Base-by-base conservation (phyloP, 257 asterid species). In the Voacanga thouarsii region DNA sequence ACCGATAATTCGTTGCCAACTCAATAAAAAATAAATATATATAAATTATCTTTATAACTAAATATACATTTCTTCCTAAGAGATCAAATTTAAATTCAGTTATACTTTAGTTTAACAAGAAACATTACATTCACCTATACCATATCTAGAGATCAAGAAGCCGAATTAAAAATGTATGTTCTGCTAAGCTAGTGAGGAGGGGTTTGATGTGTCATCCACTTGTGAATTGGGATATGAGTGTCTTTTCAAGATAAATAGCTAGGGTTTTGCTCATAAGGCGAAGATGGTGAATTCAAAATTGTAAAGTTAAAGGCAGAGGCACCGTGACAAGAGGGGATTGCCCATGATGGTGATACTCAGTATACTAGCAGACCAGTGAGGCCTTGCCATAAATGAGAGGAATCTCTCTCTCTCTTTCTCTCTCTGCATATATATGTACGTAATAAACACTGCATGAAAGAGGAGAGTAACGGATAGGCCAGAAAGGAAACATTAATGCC, bases 311-410 rank as follows among this genome's bases (percentile, higher is more conserved):
- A 49, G 26, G 33, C 66, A 50, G 49, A 75, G 47, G 53, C 23
- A 66, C 23, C 26, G 74, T 19, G 77, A 12, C 65, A 45, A 55
- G 72, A 70, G 24, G 37, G 81, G 57, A 78, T 51, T 63, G 85
- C 79, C 83, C 77, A 30, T 74, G 84, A 80, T 80, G 86, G 84
- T 61, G 82, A 77, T 77, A 50, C 82, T 83, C 55, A 69, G 55
- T 71, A 75, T 77, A 26, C 79, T 78, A 75, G 81, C 77, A 71
- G 77, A 69, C 75, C 76, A 83, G 80, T 65, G 66, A 75, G 78
- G 77, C 72, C 72, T 65, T 75, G 72, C 79, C 79, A 81, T 84
- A 78, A 83, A 84, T 81, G 87, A 75, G 37, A 81, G 87, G 87
- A 81, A 84, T 84, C 87, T 81, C 79, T 74, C 67, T 74, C 47